Conservation (phyloP, 257 asterid genomes). For the Buddleja alternifolia region DNA sequence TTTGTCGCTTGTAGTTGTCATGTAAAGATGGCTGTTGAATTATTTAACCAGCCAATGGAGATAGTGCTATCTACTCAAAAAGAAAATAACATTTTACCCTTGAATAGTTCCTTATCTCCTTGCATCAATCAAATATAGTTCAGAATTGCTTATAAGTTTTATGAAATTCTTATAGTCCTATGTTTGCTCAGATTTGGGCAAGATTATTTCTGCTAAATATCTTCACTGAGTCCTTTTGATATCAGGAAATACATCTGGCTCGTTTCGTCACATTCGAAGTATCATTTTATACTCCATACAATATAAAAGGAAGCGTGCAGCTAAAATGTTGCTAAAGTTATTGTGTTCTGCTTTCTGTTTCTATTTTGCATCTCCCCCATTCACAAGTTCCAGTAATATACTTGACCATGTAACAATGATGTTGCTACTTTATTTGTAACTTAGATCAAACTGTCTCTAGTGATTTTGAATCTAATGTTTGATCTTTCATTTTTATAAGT, state of each 20-base stretch:
- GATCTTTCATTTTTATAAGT: not conserved
- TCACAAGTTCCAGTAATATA: not conserved
- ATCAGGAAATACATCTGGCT: not conserved
- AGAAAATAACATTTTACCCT: not conserved
- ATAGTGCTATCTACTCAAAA: not conserved
- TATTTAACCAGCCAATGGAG: not conserved
- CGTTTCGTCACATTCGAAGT: too few relatives aligned
- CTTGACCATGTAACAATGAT: not conserved
- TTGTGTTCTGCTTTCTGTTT: not conserved
- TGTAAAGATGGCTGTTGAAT: too few relatives aligned
- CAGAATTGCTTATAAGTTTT: not conserved
- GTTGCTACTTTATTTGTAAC: not conserved
- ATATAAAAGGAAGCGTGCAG: not conserved
- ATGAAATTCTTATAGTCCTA: not conserved
- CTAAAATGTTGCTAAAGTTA: not conserved
- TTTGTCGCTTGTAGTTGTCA: not conserved
- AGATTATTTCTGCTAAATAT: not conserved
- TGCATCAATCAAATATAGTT: too few relatives aligned
- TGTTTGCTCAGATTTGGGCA: not conserved
- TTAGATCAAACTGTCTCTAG: not conserved
- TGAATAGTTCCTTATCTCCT: too few relatives aligned
- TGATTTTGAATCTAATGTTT: not conserved
- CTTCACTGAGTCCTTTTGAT: not conserved
- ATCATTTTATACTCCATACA: not conserved
- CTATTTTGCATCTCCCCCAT: slow-evolving; percentile 1